Conservation (phyloP, 345 rosid genomes). For the Ricinus communis region DNA sequence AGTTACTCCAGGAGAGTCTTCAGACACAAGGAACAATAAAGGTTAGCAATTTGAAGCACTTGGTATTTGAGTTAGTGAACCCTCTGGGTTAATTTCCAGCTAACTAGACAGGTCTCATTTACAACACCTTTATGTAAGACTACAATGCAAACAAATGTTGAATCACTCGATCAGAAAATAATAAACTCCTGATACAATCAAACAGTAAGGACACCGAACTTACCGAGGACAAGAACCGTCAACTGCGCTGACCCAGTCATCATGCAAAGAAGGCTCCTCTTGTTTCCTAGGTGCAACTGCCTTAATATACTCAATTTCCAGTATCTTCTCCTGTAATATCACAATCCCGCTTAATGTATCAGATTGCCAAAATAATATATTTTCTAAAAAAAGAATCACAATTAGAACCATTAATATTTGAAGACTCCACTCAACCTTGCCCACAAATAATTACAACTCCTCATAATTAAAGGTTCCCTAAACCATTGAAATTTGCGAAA, state of each 20-base stretch:
- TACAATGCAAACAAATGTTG: neutral
- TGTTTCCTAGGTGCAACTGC: slow-evolving; percentile 82
- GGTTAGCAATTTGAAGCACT: neutral
- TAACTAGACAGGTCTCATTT: neutral
- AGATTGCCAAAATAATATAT: neutral
- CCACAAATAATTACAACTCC: neutral
- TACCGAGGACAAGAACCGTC: slow-evolving; percentile 76
- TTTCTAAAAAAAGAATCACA: neutral
- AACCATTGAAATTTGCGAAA: neutral
- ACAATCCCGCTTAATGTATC: slow-evolving; percentile 2
- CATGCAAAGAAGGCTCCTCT: slow-evolving; percentile 79
- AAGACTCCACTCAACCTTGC: neutral
- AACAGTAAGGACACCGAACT: slow-evolving; percentile 4
- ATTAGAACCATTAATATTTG: neutral
- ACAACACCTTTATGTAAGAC: neutral
- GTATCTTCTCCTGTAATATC: slow-evolving; percentile 64
- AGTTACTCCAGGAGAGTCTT: neutral
- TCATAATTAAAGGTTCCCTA: neutral
- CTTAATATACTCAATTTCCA: slow-evolving; percentile 90
- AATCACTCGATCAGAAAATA: too few relatives aligned
- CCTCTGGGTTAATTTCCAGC: neutral
- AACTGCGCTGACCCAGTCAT: slow-evolving; percentile 97
- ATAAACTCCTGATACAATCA: neutral
- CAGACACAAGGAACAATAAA: neutral
- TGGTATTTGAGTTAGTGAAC: too few relatives aligned